Evolutionary conservation across 768 basidiomycete species (phyloP).

Genomic region (Tephrocybe sp.): DNA sequence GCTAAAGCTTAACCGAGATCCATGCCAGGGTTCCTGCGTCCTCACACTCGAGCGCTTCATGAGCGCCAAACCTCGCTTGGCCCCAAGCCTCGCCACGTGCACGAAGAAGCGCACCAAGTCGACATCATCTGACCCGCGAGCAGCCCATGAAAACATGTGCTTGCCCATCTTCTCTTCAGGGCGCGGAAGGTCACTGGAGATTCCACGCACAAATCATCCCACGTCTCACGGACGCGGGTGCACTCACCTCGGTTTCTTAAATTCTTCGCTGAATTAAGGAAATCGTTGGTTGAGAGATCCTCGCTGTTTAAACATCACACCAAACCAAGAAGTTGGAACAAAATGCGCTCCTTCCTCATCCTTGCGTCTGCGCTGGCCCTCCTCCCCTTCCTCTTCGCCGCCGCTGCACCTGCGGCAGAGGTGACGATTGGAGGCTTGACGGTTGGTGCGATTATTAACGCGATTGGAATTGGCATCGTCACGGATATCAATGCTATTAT

Average conservation of each 20-base stretch:
- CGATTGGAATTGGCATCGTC: conserved; percentile 39
- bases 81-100: not conserved
- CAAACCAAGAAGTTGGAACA: not conserved
- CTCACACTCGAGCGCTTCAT: no score
- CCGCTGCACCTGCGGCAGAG: conserved; percentile 19
- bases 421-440: conserved; percentile 21
- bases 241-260: not conserved
- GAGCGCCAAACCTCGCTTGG: no score
- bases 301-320: not conserved
- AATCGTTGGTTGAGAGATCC: not conserved
- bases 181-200: conserved; percentile 1
- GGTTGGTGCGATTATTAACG: conserved; percentile 41
- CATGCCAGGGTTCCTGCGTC: no score
- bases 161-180: not conserved
- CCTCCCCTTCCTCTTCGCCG: conserved; percentile 23
- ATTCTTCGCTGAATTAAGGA: not conserved
- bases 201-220: not conserved
- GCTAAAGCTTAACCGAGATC: no score
- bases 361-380: conserved; percentile 24
- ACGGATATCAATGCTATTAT: conserved; percentile 37
- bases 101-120: not conserved
- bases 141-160: conserved; percentile 1
- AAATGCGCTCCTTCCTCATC: conserved; percentile 11
- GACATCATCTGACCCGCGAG: conserved; percentile 13
- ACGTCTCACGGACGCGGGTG: conserved; percentile 9